These are phyloP conservation scores for Calonectria pteridis DNA, from an alignment of 2,329 filamentous ascomycete genomes.

Conservation along the genomic window DNA sequence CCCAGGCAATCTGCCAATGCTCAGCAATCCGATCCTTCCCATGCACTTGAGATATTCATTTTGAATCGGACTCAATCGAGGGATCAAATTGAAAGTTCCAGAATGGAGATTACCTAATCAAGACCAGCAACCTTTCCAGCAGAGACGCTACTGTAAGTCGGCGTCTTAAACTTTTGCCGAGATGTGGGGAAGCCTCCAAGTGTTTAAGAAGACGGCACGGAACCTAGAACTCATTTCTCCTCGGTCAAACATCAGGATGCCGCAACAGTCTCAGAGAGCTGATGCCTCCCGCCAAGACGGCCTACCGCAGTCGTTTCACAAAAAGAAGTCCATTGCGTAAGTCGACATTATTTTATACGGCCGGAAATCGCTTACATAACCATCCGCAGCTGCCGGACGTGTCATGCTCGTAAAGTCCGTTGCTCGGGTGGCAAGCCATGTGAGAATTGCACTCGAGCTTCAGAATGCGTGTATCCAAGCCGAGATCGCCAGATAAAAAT, in stretches of 20 bases:
- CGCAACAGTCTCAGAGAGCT: not conserved
- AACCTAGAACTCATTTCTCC: not conserved
- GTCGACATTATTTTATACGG: not conserved
- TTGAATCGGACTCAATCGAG: not conserved
- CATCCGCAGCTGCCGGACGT: not conserved
- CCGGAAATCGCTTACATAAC: not conserved
- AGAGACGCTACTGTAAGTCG: not conserved
- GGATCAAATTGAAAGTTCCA: not conserved
- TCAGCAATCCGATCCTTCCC: not conserved
- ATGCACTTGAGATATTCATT: not conserved
- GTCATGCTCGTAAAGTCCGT: constrained; percentile 14
- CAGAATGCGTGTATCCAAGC: constrained; percentile 12
- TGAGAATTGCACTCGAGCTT: constrained; percentile 5
- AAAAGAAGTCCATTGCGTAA: constrained; percentile 12
- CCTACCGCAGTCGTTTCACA: not conserved
- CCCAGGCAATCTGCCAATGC: not conserved
- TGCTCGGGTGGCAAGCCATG: constrained; percentile 15
- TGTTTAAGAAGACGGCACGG: not conserved
- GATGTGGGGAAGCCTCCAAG: constrained; percentile 2
- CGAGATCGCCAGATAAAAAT: constrained; percentile 13
- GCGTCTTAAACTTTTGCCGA: constrained; percentile 5
- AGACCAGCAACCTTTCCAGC: not conserved
- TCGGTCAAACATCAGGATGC: constrained; percentile 7
- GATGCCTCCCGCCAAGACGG: not conserved
- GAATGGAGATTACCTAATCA: not conserved